Evolutionary conservation across 805 yeast species (phyloP), one percentile per base, ranked within the genome.

Genomic region (Starmera quercuum): DNA sequence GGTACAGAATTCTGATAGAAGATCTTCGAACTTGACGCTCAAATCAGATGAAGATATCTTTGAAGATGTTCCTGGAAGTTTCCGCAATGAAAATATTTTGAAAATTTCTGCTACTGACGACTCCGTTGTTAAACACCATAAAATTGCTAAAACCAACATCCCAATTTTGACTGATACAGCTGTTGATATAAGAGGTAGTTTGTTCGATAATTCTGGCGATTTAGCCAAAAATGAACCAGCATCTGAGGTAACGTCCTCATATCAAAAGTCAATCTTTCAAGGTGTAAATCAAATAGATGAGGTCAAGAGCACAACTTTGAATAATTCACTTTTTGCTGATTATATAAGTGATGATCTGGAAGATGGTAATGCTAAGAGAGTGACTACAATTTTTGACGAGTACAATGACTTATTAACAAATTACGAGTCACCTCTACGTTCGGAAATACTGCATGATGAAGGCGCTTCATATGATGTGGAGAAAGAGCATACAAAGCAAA

Each of bases 361-460:
- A 7, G 37, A 35, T 29, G 41, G 36, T 9, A 42, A 44, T 26
- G 49, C 30, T 7, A 45, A 45, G 34, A 43, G 56, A 30, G 51
- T 51, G 4, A 51, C 54, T 2, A 45, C 47, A 46, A 38, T 47
- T 14, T 51, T 49, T 34, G 56, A 51, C 34, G 52, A 27, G 2
- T 13, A 27, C 11, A 16, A 29, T n/a, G n/a, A n/a, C n/a, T n/a
- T n/a, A n/a, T n/a, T n/a, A n/a, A n/a, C n/a, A n/a, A n/a, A n/a
- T n/a, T n/a, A n/a, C n/a, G n/a, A n/a, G n/a, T n/a, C n/a, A n/a
- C n/a, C n/a, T n/a, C n/a, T n/a, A n/a, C n/a, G n/a, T n/a, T n/a
- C n/a, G n/a, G n/a, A n/a, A n/a, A n/a, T n/a, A n/a, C n/a, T n/a
- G n/a, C n/a, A n/a, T n/a, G n/a, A n/a, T n/a, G n/a, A n/a, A n/a